A percentile compares a stretch with the other conserved stretches of the same genome.
These are phyloP conservation scores for Typha latifolia DNA, from an alignment of 176 grass and related monocot species.

Conservation along the genomic window DNA sequence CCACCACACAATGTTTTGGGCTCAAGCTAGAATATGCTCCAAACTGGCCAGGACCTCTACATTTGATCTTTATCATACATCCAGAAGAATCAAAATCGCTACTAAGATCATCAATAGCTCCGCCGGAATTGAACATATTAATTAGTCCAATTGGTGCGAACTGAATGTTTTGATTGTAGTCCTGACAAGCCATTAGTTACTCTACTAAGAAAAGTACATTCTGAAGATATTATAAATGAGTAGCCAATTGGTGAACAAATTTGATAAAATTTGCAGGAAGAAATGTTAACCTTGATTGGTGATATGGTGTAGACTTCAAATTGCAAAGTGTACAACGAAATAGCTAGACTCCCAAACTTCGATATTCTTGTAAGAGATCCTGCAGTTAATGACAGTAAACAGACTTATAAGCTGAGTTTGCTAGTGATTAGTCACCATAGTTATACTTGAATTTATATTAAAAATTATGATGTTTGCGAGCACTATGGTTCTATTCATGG, in stretches of 20 bases:
- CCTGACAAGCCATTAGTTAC: constrained; percentile 7
- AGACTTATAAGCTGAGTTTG: background rate
- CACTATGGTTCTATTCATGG: no score
- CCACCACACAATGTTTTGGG: constrained; percentile 26
- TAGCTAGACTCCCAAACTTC: constrained; percentile 19
- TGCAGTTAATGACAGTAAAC: background rate
- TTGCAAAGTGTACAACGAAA: constrained; percentile 29
- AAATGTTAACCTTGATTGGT: constrained; percentile 29
- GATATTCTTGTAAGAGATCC: constrained; percentile 29
- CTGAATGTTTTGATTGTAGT: constrained; percentile 3
- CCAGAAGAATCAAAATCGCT: constrained; percentile 8
- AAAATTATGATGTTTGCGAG: no score
- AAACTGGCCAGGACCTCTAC: constrained; percentile 30
- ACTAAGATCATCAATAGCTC: constrained; percentile 20
- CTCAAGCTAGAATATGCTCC: constrained; percentile 33
- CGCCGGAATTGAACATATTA: constrained; percentile 57
- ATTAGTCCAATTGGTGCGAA: constrained; percentile 37
- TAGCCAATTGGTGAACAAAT: no score
- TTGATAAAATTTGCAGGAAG: background rate
- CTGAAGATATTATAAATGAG: no score
- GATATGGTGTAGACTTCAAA: constrained; percentile 37
- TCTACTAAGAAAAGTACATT: no score
- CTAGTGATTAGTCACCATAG: no score
- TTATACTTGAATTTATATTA: no score
- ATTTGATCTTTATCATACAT: constrained; percentile 22